These are phyloP conservation scores for Parathielavia hyrcaniae DNA, from an alignment of 495 filamentous ascomycete species.

Conservation along the genomic window DNA sequence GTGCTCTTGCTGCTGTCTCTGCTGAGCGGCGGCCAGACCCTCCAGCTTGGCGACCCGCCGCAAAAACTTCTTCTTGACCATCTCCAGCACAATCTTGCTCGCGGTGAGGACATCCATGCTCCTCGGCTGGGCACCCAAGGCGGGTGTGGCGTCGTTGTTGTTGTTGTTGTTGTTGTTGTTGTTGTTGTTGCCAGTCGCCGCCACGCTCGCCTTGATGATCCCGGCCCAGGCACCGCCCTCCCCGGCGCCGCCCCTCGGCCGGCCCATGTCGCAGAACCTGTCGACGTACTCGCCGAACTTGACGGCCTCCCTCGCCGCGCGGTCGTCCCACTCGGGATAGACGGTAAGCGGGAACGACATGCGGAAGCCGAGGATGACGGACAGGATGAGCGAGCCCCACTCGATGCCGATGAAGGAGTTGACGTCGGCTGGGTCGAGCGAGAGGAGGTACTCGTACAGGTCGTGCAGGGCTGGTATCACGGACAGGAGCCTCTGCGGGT, in stretches of 20 bases:
- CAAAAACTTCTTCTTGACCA: constrained; percentile 36
- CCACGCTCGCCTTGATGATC: background rate
- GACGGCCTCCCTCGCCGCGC: constrained; percentile 27
- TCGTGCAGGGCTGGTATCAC: constrained; percentile 22
- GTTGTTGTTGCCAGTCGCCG: background rate
- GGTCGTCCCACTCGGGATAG: constrained; percentile 37
- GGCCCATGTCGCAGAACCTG: constrained; percentile 23
- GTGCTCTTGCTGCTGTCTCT: constrained; percentile 10
- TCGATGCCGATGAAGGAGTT: constrained; percentile 33
- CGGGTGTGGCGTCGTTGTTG: background rate
- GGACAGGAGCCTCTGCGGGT: constrained; percentile 12
- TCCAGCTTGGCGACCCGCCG: constrained; percentile 35
- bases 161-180: background rate
- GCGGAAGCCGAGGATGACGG: constrained; percentile 38
- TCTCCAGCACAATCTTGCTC: constrained; percentile 36
- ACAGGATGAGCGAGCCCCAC: constrained; percentile 33
- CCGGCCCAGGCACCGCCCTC: background rate
- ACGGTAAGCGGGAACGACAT: constrained; percentile 36
- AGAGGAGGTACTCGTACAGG: constrained; percentile 30
- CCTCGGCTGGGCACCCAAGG: background rate
- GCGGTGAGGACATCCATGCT: constrained; percentile 35
- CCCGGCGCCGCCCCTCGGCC: background rate
- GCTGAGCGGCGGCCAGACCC: background rate
- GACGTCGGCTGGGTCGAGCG: constrained; percentile 22
- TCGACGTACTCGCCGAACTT: constrained; percentile 31